Conservation (phyloP, 139 green algal species). For the Chlorella vulgaris region DNA sequence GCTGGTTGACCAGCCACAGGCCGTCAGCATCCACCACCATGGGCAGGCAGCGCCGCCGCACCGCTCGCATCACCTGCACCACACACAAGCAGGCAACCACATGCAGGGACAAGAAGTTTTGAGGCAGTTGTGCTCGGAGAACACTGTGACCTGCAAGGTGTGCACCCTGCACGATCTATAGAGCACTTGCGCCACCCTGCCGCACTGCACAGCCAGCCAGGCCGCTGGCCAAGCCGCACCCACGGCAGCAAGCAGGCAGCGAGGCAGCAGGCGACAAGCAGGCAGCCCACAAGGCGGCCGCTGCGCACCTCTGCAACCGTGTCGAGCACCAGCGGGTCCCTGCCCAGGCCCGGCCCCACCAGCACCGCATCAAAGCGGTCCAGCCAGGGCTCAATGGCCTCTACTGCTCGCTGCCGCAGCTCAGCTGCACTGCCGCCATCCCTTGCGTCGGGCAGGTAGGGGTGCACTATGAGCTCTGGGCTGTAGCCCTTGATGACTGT, state of each 20-base stretch:
- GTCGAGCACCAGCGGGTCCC: conserved; percentile 52
- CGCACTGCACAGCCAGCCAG: too few relatives aligned
- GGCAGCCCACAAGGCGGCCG: background rate
- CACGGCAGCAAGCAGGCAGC: too few relatives aligned
- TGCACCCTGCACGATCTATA: too few relatives aligned
- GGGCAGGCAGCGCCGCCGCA: conserved; percentile 37
- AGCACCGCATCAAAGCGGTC: conserved; percentile 68
- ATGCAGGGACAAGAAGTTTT: background rate
- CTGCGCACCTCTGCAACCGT: conserved; percentile 42
- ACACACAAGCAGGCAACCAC: background rate
- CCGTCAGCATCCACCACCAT: conserved; percentile 74
- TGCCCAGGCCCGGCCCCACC: conserved; percentile 81
- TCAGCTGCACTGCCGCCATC: background rate
- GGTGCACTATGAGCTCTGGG: conserved; percentile 96
- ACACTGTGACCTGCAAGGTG: too few relatives aligned
- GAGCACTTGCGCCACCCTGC: too few relatives aligned
- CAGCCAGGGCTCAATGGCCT: conserved; percentile 66
- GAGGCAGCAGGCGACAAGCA: too few relatives aligned
- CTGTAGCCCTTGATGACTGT: conserved; percentile 93
- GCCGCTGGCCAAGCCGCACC: too few relatives aligned
- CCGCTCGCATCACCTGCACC: conserved; percentile 41
- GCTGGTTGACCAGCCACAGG: conserved; percentile 56
- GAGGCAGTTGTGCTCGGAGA: background rate
- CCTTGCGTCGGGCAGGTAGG: conserved; percentile 69
- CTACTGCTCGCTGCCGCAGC: conserved; percentile 18